These are phyloP conservation scores for Nothophoma quercina DNA, from an alignment of 2,329 filamentous ascomycete species.

Conservation along the genomic window DNA sequence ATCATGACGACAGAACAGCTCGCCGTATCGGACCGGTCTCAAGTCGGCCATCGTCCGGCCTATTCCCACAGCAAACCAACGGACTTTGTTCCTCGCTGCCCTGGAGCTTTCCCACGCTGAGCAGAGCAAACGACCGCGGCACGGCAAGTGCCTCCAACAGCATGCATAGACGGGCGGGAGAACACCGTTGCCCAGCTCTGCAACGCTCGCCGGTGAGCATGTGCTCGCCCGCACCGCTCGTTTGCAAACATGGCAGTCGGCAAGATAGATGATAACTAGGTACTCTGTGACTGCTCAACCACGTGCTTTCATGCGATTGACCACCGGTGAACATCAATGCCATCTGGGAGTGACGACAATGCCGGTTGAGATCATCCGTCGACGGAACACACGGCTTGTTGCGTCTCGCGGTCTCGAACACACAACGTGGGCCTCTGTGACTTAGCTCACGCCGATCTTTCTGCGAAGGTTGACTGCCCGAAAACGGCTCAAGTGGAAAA, in stretches of 20 bases:
- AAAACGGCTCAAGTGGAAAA: slow-evolving; percentile 1
- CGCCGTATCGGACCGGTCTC: slow-evolving; percentile 31
- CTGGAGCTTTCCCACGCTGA: background rate
- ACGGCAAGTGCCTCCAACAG: slow-evolving; percentile 29
- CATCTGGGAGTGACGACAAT: background rate
- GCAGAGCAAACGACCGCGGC: slow-evolving; percentile 27
- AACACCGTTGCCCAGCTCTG: slow-evolving; percentile 27
- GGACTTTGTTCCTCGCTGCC: slow-evolving; percentile 18
- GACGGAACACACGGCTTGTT: slow-evolving; percentile 15
- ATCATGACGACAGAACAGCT: slow-evolving; percentile 45
- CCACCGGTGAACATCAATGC: slow-evolving; percentile 6
- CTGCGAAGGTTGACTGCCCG: slow-evolving; percentile 1
- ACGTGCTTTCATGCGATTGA: background rate
- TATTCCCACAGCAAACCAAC: slow-evolving; percentile 8
- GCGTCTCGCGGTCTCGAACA: slow-evolving; percentile 30
- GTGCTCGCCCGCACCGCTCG: slow-evolving; percentile 19
- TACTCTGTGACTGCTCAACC: slow-evolving; percentile 3
- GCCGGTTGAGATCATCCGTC: slow-evolving; percentile 1
- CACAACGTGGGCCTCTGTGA: slow-evolving; percentile 35
- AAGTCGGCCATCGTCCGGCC: slow-evolving; percentile 29
- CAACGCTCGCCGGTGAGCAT: slow-evolving; percentile 37
- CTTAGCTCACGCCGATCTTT: slow-evolving; percentile 31
- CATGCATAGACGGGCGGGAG: slow-evolving; percentile 39
- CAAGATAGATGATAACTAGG: slow-evolving; percentile 8
- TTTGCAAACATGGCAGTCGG: background rate